These are phyloP conservation scores for Aspergillus fijiensis DNA, from an alignment of 2,329 filamentous ascomycete genomes.

Conservation along the genomic window DNA sequence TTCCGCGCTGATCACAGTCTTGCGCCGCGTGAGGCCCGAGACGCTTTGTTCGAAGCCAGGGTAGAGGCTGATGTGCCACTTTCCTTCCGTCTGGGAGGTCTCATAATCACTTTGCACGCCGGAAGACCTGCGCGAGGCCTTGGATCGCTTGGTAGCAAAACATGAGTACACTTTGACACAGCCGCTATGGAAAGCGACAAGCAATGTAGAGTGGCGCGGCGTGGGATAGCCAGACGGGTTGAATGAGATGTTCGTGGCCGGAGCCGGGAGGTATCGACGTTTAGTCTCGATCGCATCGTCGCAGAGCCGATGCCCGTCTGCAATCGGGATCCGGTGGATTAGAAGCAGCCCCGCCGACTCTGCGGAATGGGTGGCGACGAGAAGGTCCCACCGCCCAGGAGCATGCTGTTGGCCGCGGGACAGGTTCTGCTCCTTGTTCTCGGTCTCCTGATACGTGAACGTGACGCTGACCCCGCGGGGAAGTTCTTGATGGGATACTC, in stretches of 20 bases:
- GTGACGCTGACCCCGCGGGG: slow-evolving; percentile 54
- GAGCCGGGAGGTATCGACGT: slow-evolving; percentile 49
- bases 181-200: slow-evolving; percentile 57
- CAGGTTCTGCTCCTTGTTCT: slow-evolving; percentile 30
- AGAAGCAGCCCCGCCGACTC: slow-evolving; percentile 48
- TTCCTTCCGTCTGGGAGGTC: slow-evolving; percentile 36
- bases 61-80: slow-evolving; percentile 47
- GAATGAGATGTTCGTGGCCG: slow-evolving; percentile 54
- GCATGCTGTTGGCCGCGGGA: slow-evolving; percentile 26
- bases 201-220: slow-evolving; percentile 53
- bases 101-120: slow-evolving; percentile 34
- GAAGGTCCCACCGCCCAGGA: slow-evolving; percentile 41
- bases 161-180: slow-evolving; percentile 59
- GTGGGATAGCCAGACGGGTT: slow-evolving; percentile 55
- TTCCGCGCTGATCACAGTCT: slow-evolving; percentile 45
- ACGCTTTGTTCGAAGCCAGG: slow-evolving; percentile 40
- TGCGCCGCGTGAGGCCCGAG: slow-evolving; percentile 35
- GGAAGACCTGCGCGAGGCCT: slow-evolving; percentile 28
- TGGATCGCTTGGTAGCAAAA: slow-evolving; percentile 40
- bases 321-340: slow-evolving; percentile 44
- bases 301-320: slow-evolving; percentile 30
- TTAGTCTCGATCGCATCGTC: slow-evolving; percentile 45
- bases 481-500: slow-evolving; percentile 52
- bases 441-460: slow-evolving; percentile 47
- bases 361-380: slow-evolving; percentile 48